Conservation (phyloP, 495 filamentous ascomycete species). For the Talaromyces wortmannii region DNA sequence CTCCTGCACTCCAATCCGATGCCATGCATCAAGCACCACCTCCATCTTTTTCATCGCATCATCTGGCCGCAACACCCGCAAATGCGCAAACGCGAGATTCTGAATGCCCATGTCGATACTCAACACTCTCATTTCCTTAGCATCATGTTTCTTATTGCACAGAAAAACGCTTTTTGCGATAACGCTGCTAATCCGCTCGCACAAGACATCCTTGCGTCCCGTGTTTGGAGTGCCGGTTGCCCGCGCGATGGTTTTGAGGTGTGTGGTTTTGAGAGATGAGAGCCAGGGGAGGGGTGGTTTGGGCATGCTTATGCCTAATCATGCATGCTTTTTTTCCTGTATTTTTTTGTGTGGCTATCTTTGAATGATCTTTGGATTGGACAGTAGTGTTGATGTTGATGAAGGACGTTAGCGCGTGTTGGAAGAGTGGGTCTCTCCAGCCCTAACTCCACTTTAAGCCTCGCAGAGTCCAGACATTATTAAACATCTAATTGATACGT, state of each 20-base stretch:
- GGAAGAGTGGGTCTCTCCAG: too few species aligned
- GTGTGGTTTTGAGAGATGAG: conserved; percentile 28
- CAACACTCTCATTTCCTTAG: conserved; percentile 44
- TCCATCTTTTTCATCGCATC: too few species aligned
- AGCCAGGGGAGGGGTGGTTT: conserved; percentile 21
- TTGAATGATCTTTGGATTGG: too few species aligned
- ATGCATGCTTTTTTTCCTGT: too few species aligned
- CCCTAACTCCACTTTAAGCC: too few species aligned
- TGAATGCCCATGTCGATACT: conserved; percentile 86
- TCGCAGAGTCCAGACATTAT: too few species aligned
- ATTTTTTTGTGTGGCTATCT: too few species aligned
- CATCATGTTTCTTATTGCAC: conserved; percentile 13
- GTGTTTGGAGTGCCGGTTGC: conserved; percentile 43
- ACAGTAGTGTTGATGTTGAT: too few species aligned
- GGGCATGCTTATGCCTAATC: background rate
- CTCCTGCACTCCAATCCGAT: conserved; percentile 21
- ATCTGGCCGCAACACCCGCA: conserved; percentile 10
- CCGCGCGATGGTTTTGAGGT: conserved; percentile 44
- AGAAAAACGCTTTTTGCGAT: conserved; percentile 1
- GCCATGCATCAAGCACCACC: conserved; percentile 26
- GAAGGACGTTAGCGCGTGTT: too few species aligned
- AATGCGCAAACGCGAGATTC: conserved; percentile 64
- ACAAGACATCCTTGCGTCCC: conserved; percentile 41
- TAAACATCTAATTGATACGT: too few species aligned
- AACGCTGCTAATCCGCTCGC: conserved; percentile 9